Evolutionary conservation across 805 yeast genomes (phyloP), one percentile per base, ranked within the genome.

Genomic region (Millerago galiae): DNA sequence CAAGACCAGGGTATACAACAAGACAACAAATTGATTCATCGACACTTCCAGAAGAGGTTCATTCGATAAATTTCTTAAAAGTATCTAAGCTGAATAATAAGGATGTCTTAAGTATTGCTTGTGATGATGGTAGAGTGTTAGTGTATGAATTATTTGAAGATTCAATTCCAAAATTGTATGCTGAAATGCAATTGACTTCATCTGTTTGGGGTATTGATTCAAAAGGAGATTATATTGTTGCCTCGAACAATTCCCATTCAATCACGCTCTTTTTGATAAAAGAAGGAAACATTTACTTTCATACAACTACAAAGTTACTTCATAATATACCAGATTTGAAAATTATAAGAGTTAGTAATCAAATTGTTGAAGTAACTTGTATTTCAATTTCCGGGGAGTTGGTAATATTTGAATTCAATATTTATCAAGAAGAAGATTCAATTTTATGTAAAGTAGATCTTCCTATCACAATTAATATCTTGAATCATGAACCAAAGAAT

Each of bases 181-280:
- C 60, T 29, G 53, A 50, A 21, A 42, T 72, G 3, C 61, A 58
- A 27, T 50, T 72, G 43, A 61, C 61, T 6, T 59, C 72, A 2
- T 76, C 83, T 1, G 76, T 72, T 2, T 82, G 89, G 89, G 85
- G 86, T 0, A 50, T 77, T 15, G 84, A 78, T 51, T 58, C 72
- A 31, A 48, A 58, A n/a, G 53, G 58, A 30, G 54, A 65, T 41
- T 41, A 74, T 34, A 46, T 81, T 12, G 74, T 64, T 0, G 68
- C 71, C 0, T 72, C 83, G 1, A 84, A 79, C 47, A 81, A 81
- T 50, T 65, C 76, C 4, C 75, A 69, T 41, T 55, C 60, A 6
- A 59, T 78, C 2, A 63, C 72, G 0, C 44, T 75, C 6, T 66
- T 74, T 41, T 62, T 65, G 38, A 61, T 63, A 42, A 41, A 42